Base-by-base conservation (phyloP, 1,284 basidiomycete genomes). In the Xerocomus nothofagi region DNA sequence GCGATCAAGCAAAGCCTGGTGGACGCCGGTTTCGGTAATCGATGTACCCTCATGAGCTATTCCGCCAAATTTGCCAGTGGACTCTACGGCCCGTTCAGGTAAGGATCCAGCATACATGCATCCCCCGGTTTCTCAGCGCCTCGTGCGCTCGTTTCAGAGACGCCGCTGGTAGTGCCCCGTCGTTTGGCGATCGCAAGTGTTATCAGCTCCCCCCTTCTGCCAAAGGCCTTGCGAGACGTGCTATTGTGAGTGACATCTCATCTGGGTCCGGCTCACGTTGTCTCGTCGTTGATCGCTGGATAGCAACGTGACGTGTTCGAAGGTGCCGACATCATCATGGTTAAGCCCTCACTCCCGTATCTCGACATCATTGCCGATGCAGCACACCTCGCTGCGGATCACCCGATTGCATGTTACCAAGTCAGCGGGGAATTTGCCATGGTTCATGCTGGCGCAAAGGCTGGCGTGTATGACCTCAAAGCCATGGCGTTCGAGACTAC, bases 301-400 rank as follows among this genome's bases (percentile, higher is more conserved):
- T 66, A 97, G 93, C 73, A 83, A 76, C 89, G 94, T 38, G 97
- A 99, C 67, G 80, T 84, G 0, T 73, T 67, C n/a, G 96, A 99
- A 73, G 97, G 97, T 20, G 97, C 97, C 15, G 97, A 99, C 68
- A 92, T 99, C 60, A 85, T 99, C 66, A 99, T 99, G 96, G 93
- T 99, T 66, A 99, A 99, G 69, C 97, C 97, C 10, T 82, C 92
- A 0, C 71, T 98, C 51, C 95, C 95, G 0, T 99, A 99, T 75
- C 88, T 99, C 43, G 97, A 99, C 72, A 87, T 99, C 67, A 88
- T 99, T 53, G 80, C 88, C 30, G 93, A 98, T 63, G 93, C 93
- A 20, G 82, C 88, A 1, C 72, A 86, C 56, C 76, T 98, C 36
- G 88, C 90, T 1, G 83, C 84, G 0, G 86, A 97, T 67, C 86